Percentiles rank a stretch among this genome's conserved stretches.
Conservation (phyloP, 2,329 filamentous ascomycete species). For the Hypoxylon sp. region DNA sequence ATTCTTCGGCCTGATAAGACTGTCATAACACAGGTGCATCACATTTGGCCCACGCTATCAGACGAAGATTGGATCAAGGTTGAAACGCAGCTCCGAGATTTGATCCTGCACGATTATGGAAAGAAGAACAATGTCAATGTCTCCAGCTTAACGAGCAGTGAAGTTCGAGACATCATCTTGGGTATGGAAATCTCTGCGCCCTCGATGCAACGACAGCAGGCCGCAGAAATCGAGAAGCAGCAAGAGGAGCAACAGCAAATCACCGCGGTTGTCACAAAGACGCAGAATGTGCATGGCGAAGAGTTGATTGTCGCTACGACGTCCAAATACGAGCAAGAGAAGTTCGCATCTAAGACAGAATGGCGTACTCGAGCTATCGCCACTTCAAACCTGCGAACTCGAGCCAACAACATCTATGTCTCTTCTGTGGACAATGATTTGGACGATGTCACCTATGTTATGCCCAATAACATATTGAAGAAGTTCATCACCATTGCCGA, state of each 20-base stretch:
- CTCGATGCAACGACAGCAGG: conserved; percentile 97
- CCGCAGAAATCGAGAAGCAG: conserved; percentile 98
- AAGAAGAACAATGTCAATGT: conserved; percentile 99
- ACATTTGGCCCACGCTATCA: conserved; percentile 95
- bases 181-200: conserved; percentile 99
- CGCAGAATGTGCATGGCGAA: conserved; percentile 95
- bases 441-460: conserved; percentile 94
- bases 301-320: conserved; percentile 99
- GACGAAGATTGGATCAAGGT: conserved; percentile 99
- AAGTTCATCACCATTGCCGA: conserved; percentile 98
- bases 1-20: conserved; percentile 96
- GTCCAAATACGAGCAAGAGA: conserved; percentile 97
- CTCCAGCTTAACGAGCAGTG: conserved; percentile 93
- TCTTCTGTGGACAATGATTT: conserved; percentile 94
- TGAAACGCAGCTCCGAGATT: conserved; percentile 94
- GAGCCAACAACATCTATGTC: conserved; percentile 98
- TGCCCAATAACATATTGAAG: conserved; percentile 99
- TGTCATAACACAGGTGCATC: conserved; percentile 97
- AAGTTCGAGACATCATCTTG: conserved; percentile 97
- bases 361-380: conserved; percentile 98
- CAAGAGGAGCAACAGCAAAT: conserved; percentile 97
- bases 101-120: conserved; percentile 98
- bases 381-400: conserved; percentile 92
- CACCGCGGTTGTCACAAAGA: conserved; percentile 97
- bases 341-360: conserved; percentile 98